Evolutionary conservation across 1,284 basidiomycete genomes (phyloP).

Genomic region (Pterulicium gracile): DNA sequence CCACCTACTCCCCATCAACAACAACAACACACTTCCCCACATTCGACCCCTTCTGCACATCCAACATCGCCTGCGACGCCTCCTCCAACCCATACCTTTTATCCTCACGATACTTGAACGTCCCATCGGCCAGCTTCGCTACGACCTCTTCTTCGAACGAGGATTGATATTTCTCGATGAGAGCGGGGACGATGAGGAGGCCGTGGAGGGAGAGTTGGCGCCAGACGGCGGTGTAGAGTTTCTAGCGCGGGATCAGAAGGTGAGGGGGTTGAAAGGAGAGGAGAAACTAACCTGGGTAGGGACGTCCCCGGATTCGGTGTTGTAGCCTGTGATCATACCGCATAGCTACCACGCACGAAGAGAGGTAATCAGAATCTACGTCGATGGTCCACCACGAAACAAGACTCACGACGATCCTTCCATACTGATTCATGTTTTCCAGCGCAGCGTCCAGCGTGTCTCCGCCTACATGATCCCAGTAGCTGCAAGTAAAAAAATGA

Average conservation of each 20-base stretch:
- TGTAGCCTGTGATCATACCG: not conserved
- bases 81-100: conserved; percentile 27
- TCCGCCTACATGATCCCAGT: not conserved
- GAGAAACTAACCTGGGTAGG: not conserved
- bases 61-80: conserved; percentile 27
- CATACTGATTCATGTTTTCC: not conserved
- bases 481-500: not conserved
- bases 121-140: conserved; percentile 29
- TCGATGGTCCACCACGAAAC: not conserved
- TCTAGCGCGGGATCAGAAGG: not conserved
- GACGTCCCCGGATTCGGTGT: too few relatives aligned
- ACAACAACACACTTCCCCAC: too few relatives aligned
- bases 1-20: too few relatives aligned
- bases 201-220: not conserved
- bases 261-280: not conserved
- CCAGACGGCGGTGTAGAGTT: not conserved
- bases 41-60: conserved; percentile 34
- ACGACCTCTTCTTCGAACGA: conserved; percentile 36
- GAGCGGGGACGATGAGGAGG: not conserved
- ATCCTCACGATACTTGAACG: conserved; percentile 39
- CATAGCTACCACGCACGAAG: not conserved
- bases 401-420: not conserved
- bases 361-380: not conserved
- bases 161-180: conserved; percentile 7
- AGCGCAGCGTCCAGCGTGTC: not conserved